Conservation (phyloP, 2,329 filamentous ascomycete genomes). For the Elsinoe fawcettii region DNA sequence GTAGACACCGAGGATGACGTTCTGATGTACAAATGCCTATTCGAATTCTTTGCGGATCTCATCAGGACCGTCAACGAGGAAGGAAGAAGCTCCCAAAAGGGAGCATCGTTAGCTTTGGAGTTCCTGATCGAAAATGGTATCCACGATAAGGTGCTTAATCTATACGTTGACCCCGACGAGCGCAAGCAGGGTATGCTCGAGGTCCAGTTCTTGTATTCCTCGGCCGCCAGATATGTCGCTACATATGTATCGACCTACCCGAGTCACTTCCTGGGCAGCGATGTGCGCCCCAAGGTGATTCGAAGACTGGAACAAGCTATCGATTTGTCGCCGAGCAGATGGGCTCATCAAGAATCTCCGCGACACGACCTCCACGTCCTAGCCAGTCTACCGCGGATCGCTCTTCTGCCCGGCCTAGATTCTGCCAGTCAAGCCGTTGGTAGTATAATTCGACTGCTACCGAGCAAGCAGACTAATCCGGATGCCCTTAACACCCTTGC, state of each 20-base stretch:
- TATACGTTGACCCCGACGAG: constrained; percentile 45
- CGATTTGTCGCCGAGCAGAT: constrained; percentile 38
- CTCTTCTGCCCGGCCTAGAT: constrained; percentile 39
- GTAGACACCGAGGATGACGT: constrained; percentile 49
- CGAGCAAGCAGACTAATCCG: constrained; percentile 45
- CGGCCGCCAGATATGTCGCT: constrained; percentile 50
- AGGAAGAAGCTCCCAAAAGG: constrained; percentile 17
- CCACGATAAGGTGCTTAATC: constrained; percentile 43
- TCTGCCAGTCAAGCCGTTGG: background rate
- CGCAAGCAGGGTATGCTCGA: constrained; percentile 42
- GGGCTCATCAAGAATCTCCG: constrained; percentile 48
- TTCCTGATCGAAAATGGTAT: constrained; percentile 46
- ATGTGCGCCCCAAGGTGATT: constrained; percentile 39
- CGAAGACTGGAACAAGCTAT: constrained; percentile 41
- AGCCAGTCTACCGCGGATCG: constrained; percentile 48
- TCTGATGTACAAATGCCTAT: constrained; percentile 52
- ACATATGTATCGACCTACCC: constrained; percentile 50
- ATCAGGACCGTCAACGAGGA: constrained; percentile 36
- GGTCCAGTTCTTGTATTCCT: constrained; percentile 46
- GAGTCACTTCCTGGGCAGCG: constrained; percentile 45
- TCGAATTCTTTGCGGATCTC: constrained; percentile 51
- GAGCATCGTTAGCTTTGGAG: constrained; percentile 37
- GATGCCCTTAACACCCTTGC: constrained; percentile 50
- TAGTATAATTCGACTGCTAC: constrained; percentile 43
- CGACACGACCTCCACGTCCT: constrained; percentile 50